Base-by-base conservation (phyloP, 108 stramenopile genomes). In the Discostella pseudostelligera region DNA sequence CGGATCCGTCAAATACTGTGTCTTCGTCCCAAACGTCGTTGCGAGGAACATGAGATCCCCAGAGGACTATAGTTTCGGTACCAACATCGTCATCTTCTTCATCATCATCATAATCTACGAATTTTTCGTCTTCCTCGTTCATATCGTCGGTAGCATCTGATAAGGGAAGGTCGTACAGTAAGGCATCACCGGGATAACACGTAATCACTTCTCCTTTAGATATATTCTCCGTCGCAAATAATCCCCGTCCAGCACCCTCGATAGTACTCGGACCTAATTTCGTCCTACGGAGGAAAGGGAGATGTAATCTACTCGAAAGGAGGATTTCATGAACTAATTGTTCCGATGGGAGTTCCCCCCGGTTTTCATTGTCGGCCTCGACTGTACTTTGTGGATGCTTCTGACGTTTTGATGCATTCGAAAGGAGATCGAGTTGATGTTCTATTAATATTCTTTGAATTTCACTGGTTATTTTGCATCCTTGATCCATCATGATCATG, bases 161-260 rank as follows among this genome's bases (percentile, higher is more conserved):
- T 51, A 54, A 55, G 16, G 63, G 69, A 16, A 56, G 26, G 4
- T 67, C 63, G 32, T 37, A 42, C 9, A 80, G 57, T 6, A 80
- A n/a, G n/a, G 62, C 72, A 74, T 79, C 78, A 0, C 72, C 78
- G 16, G 78, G 78, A 49, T 74, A 79, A n/a, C 72, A 74, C n/a
- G 72, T 74, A n/a, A 79, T 67, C 16, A 74, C 46, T 44, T 79
- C 72, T 29, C 70, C 70, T 22, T 65, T 48, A n/a, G 36, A 19
- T 37, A 67, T 69, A 69, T 70, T 56, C 29, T 50, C 39, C 9
- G 54, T 63, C 6, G 78, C 72, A 32, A 79, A 79, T 13, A 79
- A 61, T 11, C 78, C 78, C 16, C 72, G 57, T 29, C 78, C 78
- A 7, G 67, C 78, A 25, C 51, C 67, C 9, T 46, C 36, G 25